Percentiles rank a stretch among this genome's conserved stretches.
These are phyloP conservation scores for Leptomonas pyrrhocoris DNA, from an alignment of 208 protist species.

Conservation along the genomic window DNA sequence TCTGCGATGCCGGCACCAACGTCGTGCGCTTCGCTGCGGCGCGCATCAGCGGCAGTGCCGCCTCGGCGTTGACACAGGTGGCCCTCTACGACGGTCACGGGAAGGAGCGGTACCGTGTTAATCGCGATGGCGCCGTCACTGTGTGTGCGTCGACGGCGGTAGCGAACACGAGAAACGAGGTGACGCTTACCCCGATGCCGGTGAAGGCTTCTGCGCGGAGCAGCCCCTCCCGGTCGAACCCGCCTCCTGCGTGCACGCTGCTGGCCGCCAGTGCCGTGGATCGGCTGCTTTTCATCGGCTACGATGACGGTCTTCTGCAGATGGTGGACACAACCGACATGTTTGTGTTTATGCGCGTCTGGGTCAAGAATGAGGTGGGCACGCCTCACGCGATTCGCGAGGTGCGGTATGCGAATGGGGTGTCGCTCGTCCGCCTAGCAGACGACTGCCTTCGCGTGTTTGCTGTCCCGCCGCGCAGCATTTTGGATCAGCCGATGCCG, in stretches of 20 bases:
- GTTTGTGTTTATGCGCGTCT: conserved; percentile 65
- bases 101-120: conserved; percentile 22
- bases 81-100: conserved; percentile 27
- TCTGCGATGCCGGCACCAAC: conserved; percentile 21
- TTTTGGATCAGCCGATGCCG: conserved; percentile 26
- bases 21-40: conserved; percentile 26
- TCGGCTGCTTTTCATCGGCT: conserved; percentile 44
- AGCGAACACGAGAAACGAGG: background rate
- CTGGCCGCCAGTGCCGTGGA: conserved; percentile 25
- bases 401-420: conserved; percentile 17
- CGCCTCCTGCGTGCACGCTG: conserved; percentile 18
- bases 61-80: background rate
- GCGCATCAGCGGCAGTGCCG: background rate
- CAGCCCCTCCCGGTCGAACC: background rate
- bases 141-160: background rate
- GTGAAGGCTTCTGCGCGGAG: background rate
- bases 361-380: conserved; percentile 19
- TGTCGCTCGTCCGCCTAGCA: conserved; percentile 21
- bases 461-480: conserved; percentile 25
- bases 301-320: conserved; percentile 76
- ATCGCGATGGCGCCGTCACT: conserved; percentile 12
- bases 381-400: conserved; percentile 15
- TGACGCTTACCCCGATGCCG: conserved; percentile 3
- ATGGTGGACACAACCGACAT: conserved; percentile 70
- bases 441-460: conserved; percentile 17